Evolutionary conservation across 768 basidiomycete species (phyloP), one percentile per base, ranked within the genome.

Genomic region (Lentinula lateritia): DNA sequence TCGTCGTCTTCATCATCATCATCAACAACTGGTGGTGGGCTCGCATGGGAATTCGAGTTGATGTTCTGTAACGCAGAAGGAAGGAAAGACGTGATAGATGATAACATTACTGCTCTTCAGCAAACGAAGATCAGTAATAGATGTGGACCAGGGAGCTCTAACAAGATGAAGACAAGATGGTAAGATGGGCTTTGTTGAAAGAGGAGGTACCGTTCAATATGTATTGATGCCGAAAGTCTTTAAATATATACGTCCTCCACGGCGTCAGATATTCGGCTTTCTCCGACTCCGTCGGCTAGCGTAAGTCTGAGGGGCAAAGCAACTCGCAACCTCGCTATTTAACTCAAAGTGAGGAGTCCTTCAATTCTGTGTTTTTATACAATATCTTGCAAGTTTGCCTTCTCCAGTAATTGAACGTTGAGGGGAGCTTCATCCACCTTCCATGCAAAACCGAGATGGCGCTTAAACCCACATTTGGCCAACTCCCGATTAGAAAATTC

Each of bases 21-120:
- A 39, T 63, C 58, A 6, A 53, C 56, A 18, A 45, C 41, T 12
- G 62, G 62, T 6, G 58, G 62, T 34, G 58, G 42, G 50, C 23
- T 55, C 18, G 34, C 5, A 39, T 53, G 36, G 39, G 38, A 20
- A 54, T 45, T 46, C 10, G 52, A 54, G 43, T 46, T 48, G 23
- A 53, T 36, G 41, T 62, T 38, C 41, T 56, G 62, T 13, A 63
- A 18, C 10, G 55, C 52, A 15, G 62, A 54, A n/a, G 62, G 62
- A 16, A 63, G 43, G 5, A 63, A 46, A 28, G 62, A 63, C 10
- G 50, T 42, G 15, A 63, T 35, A 32, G 62, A 63, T 6, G 62
- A 63, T 48, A 63, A 34, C 62, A 63, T 63, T 48, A 12, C 46
- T 7, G 9, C 16, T 23, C 46, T 23, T 48, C 20, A 9, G 20